Conservation (phyloP, 164 flowering plant genomes). For the Sedum album region DNA sequence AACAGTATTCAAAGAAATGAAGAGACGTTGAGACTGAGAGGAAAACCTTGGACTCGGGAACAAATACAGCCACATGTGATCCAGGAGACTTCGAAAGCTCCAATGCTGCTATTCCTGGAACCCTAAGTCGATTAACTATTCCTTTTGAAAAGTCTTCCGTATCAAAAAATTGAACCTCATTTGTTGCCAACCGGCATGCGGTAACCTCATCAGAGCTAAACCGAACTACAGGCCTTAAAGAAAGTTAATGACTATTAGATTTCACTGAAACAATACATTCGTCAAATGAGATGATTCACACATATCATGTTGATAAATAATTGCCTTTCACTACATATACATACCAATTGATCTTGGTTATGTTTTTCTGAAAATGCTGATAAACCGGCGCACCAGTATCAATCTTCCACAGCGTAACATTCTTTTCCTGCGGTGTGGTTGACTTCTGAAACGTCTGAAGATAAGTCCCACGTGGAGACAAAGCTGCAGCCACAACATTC, state of each 20-base stretch:
- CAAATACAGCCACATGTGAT: constrained; percentile 74
- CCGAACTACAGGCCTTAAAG: constrained; percentile 63
- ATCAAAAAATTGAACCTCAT: constrained; percentile 86
- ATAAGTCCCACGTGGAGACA: constrained; percentile 82
- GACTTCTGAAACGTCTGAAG: constrained; percentile 83
- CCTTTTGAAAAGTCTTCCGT: constrained; percentile 73
- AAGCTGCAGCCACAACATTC: constrained; percentile 47
- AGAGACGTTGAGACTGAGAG: neutral
- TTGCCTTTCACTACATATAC: constrained; percentile 16
- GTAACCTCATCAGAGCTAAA: constrained; percentile 83
- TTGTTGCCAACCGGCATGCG: constrained; percentile 89
- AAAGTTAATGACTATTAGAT: neutral
- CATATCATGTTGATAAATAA: neutral
- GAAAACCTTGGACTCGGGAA: constrained; percentile 86
- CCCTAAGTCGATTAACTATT: constrained; percentile 46
- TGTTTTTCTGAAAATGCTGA: constrained; percentile 62
- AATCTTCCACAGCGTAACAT: constrained; percentile 58
- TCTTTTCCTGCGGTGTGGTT: constrained; percentile 68
- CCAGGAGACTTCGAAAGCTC: constrained; percentile 81
- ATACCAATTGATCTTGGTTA: constrained; percentile 34
- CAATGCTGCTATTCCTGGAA: constrained; percentile 72
- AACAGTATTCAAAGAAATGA: neutral
- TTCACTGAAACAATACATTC: neutral
- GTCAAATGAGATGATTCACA: neutral
- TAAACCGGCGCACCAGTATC: constrained; percentile 57